Base-by-base conservation (phyloP, 345 rosid genomes). In the Moricandia arvensis region DNA sequence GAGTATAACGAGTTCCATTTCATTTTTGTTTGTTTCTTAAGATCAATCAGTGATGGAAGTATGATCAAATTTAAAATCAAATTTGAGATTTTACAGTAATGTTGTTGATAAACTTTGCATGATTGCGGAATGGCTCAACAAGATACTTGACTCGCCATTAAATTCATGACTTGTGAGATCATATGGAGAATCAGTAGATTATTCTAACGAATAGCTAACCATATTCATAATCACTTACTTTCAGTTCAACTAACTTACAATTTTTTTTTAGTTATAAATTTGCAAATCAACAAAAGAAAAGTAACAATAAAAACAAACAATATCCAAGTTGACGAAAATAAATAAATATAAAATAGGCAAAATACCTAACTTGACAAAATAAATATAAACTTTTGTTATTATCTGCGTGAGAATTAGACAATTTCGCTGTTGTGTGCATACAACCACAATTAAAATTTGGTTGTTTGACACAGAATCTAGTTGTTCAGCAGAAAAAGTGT, bases 381-480 rank as follows among this genome's bases (percentile, higher is more conserved):
- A n/a, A n/a, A n/a, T n/a, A 43, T 8, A 8, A 30, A 8, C 16
- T 21, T 45, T 67, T 59, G 62, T 47, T 75, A 68, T 27, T 51
- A 68, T 34, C 38, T 24, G 69, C 80, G 75, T 69, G 75, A 54
- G 59, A 69, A 63, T 21, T 76, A 59, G 51, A 76, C 59, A 38
- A 62, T 17, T 62, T 76, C 10, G 62, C 27, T 62, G 75, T 31
- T 61, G 13, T 18, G 34, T 35, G 8, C 34, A 57, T 51, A 60
- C 10, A 24, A 24, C 9, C 34, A 67, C 60, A 51, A 21, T 67
- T 68, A 69, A 62, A 54, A 76, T 76, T 63, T 55, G 71, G 75
- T 76, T 76, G 66, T 76, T 57, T 76, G 80, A 15, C 65, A 18
- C 66, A 69, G 5, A 76, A 76, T 69, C 59, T 69, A 76, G 71